These are phyloP conservation scores for Tricholoma sp. DNA, from an alignment of 768 basidiomycete species.

Conservation along the genomic window DNA sequence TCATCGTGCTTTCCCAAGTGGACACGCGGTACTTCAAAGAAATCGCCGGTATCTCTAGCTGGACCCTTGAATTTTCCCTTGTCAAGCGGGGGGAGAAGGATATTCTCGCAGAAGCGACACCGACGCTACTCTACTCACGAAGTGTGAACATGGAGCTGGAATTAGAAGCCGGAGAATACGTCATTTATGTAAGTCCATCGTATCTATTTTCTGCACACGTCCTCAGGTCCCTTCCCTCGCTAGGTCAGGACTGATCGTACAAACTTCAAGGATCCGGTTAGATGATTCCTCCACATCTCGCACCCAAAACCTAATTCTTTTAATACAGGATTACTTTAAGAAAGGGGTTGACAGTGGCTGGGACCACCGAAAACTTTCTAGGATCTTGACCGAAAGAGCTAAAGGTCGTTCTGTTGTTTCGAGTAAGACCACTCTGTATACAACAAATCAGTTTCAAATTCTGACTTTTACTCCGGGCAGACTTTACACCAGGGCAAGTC, in stretches of 20 bases:
- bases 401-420: conserved; percentile 42
- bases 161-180: conserved; percentile 38
- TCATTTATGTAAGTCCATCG: conserved; percentile 33
- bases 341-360: conserved; percentile 26
- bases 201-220: not conserved
- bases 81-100: conserved; percentile 42
- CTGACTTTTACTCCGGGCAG: conserved; percentile 12
- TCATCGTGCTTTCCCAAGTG: conserved; percentile 50
- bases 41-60: conserved; percentile 36
- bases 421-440: conserved; percentile 27
- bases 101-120: conserved; percentile 31
- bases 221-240: not conserved
- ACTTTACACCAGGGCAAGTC: conserved; percentile 30
- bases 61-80: conserved; percentile 47
- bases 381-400: conserved; percentile 37
- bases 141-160: conserved; percentile 39
- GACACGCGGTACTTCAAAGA: conserved; percentile 47
- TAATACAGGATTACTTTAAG: conserved; percentile 18
- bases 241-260: conserved; percentile 31
- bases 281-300: not conserved
- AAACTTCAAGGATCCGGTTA: conserved; percentile 17
- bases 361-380: conserved; percentile 35
- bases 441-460: not conserved
- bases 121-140: conserved; percentile 31
- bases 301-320: not conserved